Conservation (phyloP, 1,284 basidiomycete genomes). For the Apiotrichum akiyoshidainum region DNA sequence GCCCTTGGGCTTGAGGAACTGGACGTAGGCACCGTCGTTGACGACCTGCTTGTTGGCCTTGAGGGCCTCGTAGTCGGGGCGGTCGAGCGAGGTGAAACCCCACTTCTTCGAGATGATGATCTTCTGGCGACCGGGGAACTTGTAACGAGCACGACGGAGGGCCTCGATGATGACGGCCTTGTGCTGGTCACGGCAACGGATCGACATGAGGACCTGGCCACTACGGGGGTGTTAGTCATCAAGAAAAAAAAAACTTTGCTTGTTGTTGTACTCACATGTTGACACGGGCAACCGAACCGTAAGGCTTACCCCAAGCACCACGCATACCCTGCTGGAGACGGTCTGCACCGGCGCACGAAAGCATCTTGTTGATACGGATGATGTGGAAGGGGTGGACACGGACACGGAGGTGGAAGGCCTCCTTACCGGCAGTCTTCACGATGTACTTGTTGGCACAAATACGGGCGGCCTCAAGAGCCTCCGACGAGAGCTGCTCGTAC, state of each 20-base stretch:
- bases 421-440: conserved; percentile 96
- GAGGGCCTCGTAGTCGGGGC: conserved; percentile 82
- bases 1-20: conserved; percentile 86
- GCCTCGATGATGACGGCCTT: conserved; percentile 91
- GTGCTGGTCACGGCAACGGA: conserved; percentile 88
- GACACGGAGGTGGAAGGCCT: conserved; percentile 97
- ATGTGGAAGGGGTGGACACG: conserved; percentile 99
- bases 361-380: conserved; percentile 99
- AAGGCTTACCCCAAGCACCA: conserved; percentile 99
- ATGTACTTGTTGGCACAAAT: conserved; percentile 99
- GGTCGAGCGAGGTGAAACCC: conserved; percentile 95
- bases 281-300: conserved; percentile 60
- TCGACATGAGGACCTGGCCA: conserved; percentile 93
- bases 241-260: background rate
- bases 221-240: conserved; percentile 53
- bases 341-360: conserved; percentile 98
- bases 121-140: conserved; percentile 99
- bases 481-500: conserved; percentile 94
- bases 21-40: conserved; percentile 59
- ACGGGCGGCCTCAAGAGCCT: conserved; percentile 96
- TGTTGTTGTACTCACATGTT: conserved; percentile 42
- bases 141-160: conserved; percentile 94
- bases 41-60: conserved; percentile 84
- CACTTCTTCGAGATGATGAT: conserved; percentile 97
- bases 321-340: conserved; percentile 97